These are phyloP conservation scores for Scytalidium sp. DNA, from an alignment of 2,329 filamentous ascomycete genomes.

Conservation along the genomic window DNA sequence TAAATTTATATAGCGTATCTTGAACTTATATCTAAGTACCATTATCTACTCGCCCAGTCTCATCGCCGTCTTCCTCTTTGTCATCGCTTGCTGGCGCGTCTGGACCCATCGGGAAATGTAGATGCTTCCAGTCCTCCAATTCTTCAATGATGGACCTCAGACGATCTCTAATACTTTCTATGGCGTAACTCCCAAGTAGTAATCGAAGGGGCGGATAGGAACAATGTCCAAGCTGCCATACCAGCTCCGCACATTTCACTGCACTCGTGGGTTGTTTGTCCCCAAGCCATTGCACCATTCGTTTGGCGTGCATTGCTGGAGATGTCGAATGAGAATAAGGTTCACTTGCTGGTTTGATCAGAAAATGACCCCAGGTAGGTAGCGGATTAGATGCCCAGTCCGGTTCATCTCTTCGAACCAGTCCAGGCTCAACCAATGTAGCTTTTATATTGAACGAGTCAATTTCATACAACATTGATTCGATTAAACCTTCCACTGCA, in stretches of 20 bases:
- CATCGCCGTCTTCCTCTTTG: constrained; percentile 27
- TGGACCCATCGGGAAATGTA: constrained; percentile 60
- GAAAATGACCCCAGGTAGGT: constrained; percentile 86
- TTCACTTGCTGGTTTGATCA: constrained; percentile 81
- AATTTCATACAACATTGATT: constrained; percentile 95
- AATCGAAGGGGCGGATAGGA: constrained; percentile 86
- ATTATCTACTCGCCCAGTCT: constrained; percentile 13
- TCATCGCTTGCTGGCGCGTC: constrained; percentile 35
- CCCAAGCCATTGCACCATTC: constrained; percentile 92
- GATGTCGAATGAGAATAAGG: constrained; percentile 75
- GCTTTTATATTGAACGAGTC: constrained; percentile 90
- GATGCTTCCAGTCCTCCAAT: constrained; percentile 87
- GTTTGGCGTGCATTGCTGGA: constrained; percentile 82
- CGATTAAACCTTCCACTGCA: constrained; percentile 90
- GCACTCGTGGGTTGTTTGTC: constrained; percentile 91
- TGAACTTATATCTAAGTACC: constrained; percentile 5
- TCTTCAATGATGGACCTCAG: constrained; percentile 91
- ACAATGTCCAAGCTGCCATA: constrained; percentile 94
- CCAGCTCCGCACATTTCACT: constrained; percentile 86
- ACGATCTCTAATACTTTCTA: constrained; percentile 91
- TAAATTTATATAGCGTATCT: not conserved
- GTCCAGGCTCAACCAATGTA: constrained; percentile 86
- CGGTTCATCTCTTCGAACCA: constrained; percentile 83
- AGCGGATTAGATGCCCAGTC: constrained; percentile 51
- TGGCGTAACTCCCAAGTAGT: constrained; percentile 88